Evolutionary conservation across 371 early-diverging fungal species (phyloP), one percentile per base, ranked within the genome.

Genomic region (Coemansia sp.): DNA sequence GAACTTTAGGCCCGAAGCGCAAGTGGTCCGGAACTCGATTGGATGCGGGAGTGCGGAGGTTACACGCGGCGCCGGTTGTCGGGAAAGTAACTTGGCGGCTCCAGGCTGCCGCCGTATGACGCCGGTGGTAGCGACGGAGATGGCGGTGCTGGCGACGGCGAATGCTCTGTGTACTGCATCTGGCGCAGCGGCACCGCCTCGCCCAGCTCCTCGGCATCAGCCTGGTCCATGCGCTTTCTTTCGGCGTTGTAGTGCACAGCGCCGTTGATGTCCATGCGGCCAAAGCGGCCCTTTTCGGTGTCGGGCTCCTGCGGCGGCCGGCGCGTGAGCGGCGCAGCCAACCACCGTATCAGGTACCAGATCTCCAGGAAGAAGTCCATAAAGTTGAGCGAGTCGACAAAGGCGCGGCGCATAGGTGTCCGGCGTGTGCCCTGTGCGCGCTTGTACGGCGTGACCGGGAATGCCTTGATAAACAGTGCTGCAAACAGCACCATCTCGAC

Each of bases 401-500:
- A 71, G 16, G 75, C 75, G 45, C 75, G 75, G 55, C 71, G 73
- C 66, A 65, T 66, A 31, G 75, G 71, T 26, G 70, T 74, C 11
- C 75, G 51, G 31, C 32, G 47, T 14, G 71, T 54, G 56, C 62
- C 67, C 0, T 53, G 61, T 9, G 64, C 55, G 41, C 68, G 68
- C 42, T 49, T 54, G 68, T 84, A 84, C 5, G 68, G 70, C 35
- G 42, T 40, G 52, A 80, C 76, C 31, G 73, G 57, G 70, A 88
- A 88, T 5, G 87, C 84, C 61, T 81, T 79, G 57, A 85, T 68
- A 69, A 87, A 86, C 4, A 86, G 60, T 30, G 81, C 60, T 3
- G 87, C 82, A 53, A 87, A 87, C 57, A 86, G 60, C 9, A 87
- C 82, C 89, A 89, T 89, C 67, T 89, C 89, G 11, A 82, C 51